phyloP scores from a whole-genome alignment of 768 basidiomycete genomes.

The Kwoniella pini region DNA sequence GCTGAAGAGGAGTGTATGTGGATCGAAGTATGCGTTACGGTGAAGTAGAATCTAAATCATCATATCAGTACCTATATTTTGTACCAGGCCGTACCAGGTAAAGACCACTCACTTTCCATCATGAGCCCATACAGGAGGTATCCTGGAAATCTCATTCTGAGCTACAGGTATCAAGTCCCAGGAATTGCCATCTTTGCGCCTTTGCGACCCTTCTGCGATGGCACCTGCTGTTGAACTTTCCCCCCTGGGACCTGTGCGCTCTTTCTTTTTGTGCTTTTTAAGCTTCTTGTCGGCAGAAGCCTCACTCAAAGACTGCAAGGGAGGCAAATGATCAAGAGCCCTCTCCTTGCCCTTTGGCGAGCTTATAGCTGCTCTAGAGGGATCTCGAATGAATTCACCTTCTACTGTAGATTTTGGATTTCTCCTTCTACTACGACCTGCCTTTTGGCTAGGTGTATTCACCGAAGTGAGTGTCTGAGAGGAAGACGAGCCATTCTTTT shows the following conservation, averaged over 20 bases:
- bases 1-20: slow-evolving; percentile 85
- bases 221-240: slow-evolving; percentile 12
- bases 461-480: slow-evolving; percentile 1
- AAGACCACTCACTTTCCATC: slow-evolving; percentile 86
- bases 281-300: slow-evolving; percentile 1
- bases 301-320: background rate
- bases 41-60: slow-evolving; percentile 76
- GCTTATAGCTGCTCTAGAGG: background rate
- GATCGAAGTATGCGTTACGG: slow-evolving; percentile 74
- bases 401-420: background rate
- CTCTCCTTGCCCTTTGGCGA: slow-evolving; percentile 23
- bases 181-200: slow-evolving; percentile 11
- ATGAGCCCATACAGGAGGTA: slow-evolving; percentile 76
- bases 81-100: no score
- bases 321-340: slow-evolving; percentile 10
- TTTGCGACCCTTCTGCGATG: background rate
- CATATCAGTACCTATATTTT: no score
- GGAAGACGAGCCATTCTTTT: slow-evolving; percentile 19
- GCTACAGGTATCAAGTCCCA: slow-evolving; percentile 45
- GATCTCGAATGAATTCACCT: background rate
- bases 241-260: background rate
- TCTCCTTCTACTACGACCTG: background rate
- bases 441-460: slow-evolving; percentile 7
- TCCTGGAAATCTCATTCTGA: slow-evolving; percentile 35
- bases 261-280: slow-evolving; percentile 8